Conservation (phyloP, 2,329 filamentous ascomycete species). For the Hymenoscyphus albidus region DNA sequence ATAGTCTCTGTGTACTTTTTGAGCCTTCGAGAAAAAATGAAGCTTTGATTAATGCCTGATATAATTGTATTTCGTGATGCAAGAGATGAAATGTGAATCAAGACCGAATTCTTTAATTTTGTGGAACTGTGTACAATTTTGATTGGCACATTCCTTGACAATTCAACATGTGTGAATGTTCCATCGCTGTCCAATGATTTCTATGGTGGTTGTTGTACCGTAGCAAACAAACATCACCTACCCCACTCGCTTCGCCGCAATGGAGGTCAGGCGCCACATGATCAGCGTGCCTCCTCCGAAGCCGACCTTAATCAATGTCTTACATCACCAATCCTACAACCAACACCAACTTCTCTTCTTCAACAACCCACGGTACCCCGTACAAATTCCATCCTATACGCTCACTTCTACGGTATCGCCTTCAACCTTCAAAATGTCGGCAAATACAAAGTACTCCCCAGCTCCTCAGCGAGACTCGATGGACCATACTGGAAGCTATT, state of each 20-base stretch:
- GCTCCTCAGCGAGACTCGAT: slow-evolving; percentile 85
- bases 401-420: neutral
- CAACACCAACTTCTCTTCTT: neutral
- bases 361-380: neutral
- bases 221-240: neutral
- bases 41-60: slow-evolving; percentile 4
- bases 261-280: neutral
- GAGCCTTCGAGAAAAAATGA: slow-evolving; percentile 14
- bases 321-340: slow-evolving; percentile 1
- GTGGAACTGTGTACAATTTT: neutral
- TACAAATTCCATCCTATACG: neutral
- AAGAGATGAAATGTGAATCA: neutral
- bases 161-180: neutral
- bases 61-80: neutral
- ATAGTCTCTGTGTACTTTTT: slow-evolving; percentile 22
- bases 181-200: neutral
- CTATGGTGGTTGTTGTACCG: neutral
- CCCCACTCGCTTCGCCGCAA: neutral
- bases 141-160: neutral
- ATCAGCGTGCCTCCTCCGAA: neutral
- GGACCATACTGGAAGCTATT: slow-evolving; percentile 61
- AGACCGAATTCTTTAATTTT: neutral
- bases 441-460: slow-evolving; percentile 75
- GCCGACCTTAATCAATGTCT: neutral
- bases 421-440: slow-evolving; percentile 52